Base-by-base conservation (phyloP, 129 eudicot species). In the Silybum marianum region DNA sequence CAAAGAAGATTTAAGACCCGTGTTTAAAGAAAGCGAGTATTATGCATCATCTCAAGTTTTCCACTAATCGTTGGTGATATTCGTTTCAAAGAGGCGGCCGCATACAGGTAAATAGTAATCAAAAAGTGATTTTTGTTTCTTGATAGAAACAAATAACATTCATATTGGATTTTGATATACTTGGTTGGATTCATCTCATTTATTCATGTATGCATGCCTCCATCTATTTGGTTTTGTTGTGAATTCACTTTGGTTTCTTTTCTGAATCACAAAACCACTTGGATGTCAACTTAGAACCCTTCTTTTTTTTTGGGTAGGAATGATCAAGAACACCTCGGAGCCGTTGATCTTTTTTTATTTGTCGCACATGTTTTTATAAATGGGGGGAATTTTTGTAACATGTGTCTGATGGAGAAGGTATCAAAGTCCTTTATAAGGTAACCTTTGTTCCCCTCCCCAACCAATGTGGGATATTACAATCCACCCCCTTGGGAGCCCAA, bases 11-110 rank as follows among this genome's bases (percentile, higher is more conserved):
- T 74, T 95, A 79, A 85, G 99, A 80, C 99, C 98, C 19, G 98
- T 90, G 26, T 95, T 92, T 69, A 95, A 93, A 54, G 99, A 95
- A 86, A 95, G 99, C 40, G 99, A 95, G 86, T 95, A 93, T 84
- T 95, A 95, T 75, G 98, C 99, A 25, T 92, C 98, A n/a, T 86
- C 99, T 66, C 99, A 95, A 74, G 98, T 95, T 84, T 95, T 95
- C 83, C 99, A 95, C 79, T 95, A 70, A 87, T 6, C 14, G 32
- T 42, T 26, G 28, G 23, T 78, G 77, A 51, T 21, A 30, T 69
- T 76, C 14, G 7, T 38, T 51, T 54, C 54, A 44, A 44, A 44
- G 54, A 44, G 54, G 30, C 30, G 30, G 48, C 44, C 9, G 62
- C 65, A 54, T 18, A 21, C 65, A 54, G 65, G 66, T 58, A 58